Conservation (phyloP, 1,139 yeast species). For the Diutina ranongensis region DNA sequence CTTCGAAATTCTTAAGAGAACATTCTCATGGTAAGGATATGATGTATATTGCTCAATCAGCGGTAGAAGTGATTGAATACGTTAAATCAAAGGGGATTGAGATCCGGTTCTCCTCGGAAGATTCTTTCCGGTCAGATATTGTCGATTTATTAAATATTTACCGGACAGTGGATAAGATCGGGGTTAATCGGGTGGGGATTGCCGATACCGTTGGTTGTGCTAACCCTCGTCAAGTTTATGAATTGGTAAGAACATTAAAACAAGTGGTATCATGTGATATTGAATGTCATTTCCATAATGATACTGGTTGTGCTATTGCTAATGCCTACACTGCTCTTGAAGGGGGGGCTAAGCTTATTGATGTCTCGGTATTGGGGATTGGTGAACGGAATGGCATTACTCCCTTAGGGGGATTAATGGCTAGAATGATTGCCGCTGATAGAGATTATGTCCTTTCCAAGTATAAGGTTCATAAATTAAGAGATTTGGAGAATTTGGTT, state of each 20-base stretch:
- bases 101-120: constrained; percentile 94
- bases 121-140: constrained; percentile 92
- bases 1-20: constrained; percentile 89
- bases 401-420: constrained; percentile 96
- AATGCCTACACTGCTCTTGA: constrained; percentile 97
- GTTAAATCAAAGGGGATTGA: constrained; percentile 97
- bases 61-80: constrained; percentile 92
- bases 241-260: constrained; percentile 85
- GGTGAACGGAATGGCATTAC: constrained; percentile 99
- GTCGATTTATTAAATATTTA: constrained; percentile 92
- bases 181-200: constrained; percentile 97
- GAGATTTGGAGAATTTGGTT: constrained; percentile 91
- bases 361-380: constrained; percentile 91
- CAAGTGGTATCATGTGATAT: constrained; percentile 94
- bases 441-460: constrained; percentile 92
- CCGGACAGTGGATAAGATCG: constrained; percentile 94
- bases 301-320: constrained; percentile 98
- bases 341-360: constrained; percentile 94
- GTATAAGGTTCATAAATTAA: constrained; percentile 89
- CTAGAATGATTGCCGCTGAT: constrained; percentile 98
- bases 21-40: constrained; percentile 97
- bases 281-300: constrained; percentile 98
- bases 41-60: constrained; percentile 95
- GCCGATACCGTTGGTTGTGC: constrained; percentile 99
- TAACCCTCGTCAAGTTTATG: constrained; percentile 97